Base-by-base conservation (phyloP, 352 stramenopile genomes). In the Pythium guiyangense region DNA sequence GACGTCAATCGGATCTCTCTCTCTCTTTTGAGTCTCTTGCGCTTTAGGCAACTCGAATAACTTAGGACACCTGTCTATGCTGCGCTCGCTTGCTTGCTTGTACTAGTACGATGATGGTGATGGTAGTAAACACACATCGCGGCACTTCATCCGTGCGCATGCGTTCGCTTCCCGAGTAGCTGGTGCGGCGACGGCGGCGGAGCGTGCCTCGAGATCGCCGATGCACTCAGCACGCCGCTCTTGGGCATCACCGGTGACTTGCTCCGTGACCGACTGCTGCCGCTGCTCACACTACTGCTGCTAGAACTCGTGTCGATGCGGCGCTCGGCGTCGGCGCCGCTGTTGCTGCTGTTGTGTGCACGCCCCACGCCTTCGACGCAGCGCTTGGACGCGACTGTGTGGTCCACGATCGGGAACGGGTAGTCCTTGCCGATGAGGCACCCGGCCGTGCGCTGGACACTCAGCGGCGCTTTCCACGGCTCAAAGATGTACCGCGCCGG, bases 401-500 rank as follows among this genome's bases (percentile, higher is more conserved):
- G 85, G 59, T 99, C 96, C 17, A 99, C 90, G 45, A 99, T 98
- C 15, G 92, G 95, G 57, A 93, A 86, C 1, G 96, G 97, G 60
- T 99, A 99, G 68, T 98, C 79, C 54, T 90, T 89, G 12, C 96
- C 97, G 15, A 97, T 86, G 29, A 97, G 74, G 62, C 90, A 97
- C 4, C 76, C 84, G 22, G 76, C 79, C 8, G 81, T 71, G 51
- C 90, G 75, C 62, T 97, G 93, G 15, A 98, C 79, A 56, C 69
- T 78, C 9, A 89, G 29, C 2, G 96, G 90, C 12, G 96, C 95
- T 44, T 94, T 97, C 97, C 96, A 99, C 2, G 97, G 97, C 69
- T 98, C 95, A 61, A 98, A 98, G 46, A 99, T 98, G 70, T 97
- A 98, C 62, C 97, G 96, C 12, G 79, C 74, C 4, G 96, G 96